Base-by-base conservation (phyloP, 148 eudicot species). In the Chenopodium berlandieri region DNA sequence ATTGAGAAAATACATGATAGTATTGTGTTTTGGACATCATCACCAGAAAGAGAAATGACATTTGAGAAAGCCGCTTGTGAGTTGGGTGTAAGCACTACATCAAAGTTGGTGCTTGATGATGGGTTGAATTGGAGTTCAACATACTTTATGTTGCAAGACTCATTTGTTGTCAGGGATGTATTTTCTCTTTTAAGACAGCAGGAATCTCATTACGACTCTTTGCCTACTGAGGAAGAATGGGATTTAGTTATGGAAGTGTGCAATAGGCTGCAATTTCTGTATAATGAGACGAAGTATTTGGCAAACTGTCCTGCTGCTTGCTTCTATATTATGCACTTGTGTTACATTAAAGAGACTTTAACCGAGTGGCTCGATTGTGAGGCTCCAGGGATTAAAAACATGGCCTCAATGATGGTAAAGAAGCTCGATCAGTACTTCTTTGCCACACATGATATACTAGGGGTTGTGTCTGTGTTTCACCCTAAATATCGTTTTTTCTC, bases 41-140 rank as follows among this genome's bases (percentile, higher is more conserved):
- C 82, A 14, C 78, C 83, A 1, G 56, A 83, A 76, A 81, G 81
- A 67, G 79, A 37, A 12, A 72, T 79, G 65, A 72, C 68, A 25
- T 83, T 86, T 79, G 62, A 78, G 65, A 85, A 86, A 54, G 73
- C 73, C 0, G 62, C 69, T 30, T 72, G 46, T 11, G 54, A 64
- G 12, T 54, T 79, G 31, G 58, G 63, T 7, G 17, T 77, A 52
- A 2, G 32, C 16, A 34, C 31, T 56, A 13, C 75, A 30, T 22
- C 70, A 19, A 82, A 78, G 54, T 73, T 83, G 48, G 13, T 17
- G 54, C 69, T 72, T 63, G 83, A 83, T 71, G 40, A 44, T 68
- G 56, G 19, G 37, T 72, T 78, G 16, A 54, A 78, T n/a, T 86
- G 89, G 83, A 81, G 76, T 13, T 81, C 84, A 14, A 86, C 80